phyloP scores from a whole-genome alignment of 2,329 filamentous ascomycete species.

The Colletotrichum siamense region DNA sequence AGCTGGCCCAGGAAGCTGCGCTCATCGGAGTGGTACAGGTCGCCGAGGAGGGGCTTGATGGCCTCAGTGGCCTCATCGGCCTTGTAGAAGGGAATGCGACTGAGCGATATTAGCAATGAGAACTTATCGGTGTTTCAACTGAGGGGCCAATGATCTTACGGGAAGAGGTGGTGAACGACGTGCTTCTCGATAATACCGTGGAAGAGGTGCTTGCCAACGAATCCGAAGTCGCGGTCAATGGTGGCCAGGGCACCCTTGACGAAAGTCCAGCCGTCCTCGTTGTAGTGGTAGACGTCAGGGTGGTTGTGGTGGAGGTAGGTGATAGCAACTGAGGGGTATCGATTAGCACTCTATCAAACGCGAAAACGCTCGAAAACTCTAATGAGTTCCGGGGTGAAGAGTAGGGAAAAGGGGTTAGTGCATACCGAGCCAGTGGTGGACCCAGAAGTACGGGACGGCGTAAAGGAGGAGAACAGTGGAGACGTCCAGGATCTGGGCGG shows the following conservation, averaged over 20 bases:
- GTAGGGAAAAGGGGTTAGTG: constrained; percentile 9
- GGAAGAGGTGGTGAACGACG: constrained; percentile 66
- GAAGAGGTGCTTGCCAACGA: constrained; percentile 66
- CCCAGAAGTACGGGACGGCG: constrained; percentile 70
- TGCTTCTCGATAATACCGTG: constrained; percentile 67
- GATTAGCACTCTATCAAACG: not conserved
- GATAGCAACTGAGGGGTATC: constrained; percentile 62
- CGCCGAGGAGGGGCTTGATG: constrained; percentile 60
- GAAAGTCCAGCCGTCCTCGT: constrained; percentile 63
- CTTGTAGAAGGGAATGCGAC: constrained; percentile 64
- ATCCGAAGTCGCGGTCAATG: constrained; percentile 67
- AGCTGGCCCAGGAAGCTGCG: constrained; percentile 49
- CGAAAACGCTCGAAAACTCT: not conserved
- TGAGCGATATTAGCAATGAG: constrained; percentile 21
- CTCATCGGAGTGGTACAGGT: constrained; percentile 54
- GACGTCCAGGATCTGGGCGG: constrained; percentile 57
- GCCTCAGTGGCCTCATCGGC: constrained; percentile 63
- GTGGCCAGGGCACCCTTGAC: constrained; percentile 65
- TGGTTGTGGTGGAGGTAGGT: constrained; percentile 79
- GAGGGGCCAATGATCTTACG: constrained; percentile 38
- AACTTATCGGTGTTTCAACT: not conserved
- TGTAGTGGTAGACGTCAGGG: constrained; percentile 56
- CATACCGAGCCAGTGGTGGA: constrained; percentile 73
- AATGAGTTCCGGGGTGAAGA: not conserved
- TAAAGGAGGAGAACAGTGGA: constrained; percentile 65